Base-by-base conservation (phyloP, 805 yeast species). In the Schwanniomyces occidentalis region DNA sequence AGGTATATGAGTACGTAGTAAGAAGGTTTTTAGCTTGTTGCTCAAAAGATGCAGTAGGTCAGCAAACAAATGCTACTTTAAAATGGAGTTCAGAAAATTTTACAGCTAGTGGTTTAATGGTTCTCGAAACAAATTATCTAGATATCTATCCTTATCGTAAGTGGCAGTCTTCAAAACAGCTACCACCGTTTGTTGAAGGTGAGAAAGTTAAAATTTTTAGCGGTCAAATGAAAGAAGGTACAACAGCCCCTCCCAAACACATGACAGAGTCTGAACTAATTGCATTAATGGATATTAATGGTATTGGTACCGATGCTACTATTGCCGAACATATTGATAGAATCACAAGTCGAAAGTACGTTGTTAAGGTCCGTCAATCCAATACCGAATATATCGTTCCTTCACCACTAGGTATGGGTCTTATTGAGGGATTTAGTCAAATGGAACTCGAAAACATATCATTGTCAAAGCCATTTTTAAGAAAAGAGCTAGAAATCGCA, bases 301-400 rank as follows among this genome's bases (percentile, higher is more conserved):
- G 98, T 0, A 93, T 93, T 28, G 99, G 99, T 2, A 93, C 99
- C 0, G 99, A 93, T 65, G 99, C 99, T 1, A 93, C 99, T 0
- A 95, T 93, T 60, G 99, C 98, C 0, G 99, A 93, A 27, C 99
- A 93, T 59, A 93, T 93, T 24, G 89, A 85, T 38, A 90, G 85
- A 52, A 80, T 93, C 27, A 62, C 75, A 18, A 57, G 58, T 8
- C 63, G 99, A 34, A 78, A 79, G 13, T 95, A 90, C 50, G 76
- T 86, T 4, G 61, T 58, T 12, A 79, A 73, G 44, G 61, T 56
- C 34, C 63, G 58, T 27, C 46, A 50, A 27, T 61, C 64, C 14
- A 47, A 65, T 16, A 62, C 63, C 1, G 71, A 66, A 33, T 65
- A 69, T 32, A 59, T 93, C 9, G 64, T 83, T 5, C 99, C 99